phyloP scores from a whole-genome alignment of 352 stramenopile species.

The Phytophthora sansomeana region DNA sequence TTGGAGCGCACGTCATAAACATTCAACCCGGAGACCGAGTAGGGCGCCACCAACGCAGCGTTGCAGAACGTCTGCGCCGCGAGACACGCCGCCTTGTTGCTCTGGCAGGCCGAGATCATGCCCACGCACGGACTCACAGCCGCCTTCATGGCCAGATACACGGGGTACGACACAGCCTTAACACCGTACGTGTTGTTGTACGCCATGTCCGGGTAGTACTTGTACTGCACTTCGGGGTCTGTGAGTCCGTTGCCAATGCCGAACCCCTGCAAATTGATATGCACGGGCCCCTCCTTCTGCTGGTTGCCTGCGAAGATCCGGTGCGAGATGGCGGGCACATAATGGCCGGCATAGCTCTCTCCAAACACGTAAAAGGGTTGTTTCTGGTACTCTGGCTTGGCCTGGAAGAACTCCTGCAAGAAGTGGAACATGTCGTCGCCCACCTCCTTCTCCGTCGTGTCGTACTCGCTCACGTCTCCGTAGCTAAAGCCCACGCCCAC shows the following conservation, averaged over 20 bases:
- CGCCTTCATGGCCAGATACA: slow-evolving; percentile 76
- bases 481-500: slow-evolving; percentile 96
- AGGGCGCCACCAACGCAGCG: slow-evolving; percentile 71
- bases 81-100: slow-evolving; percentile 74
- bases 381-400: slow-evolving; percentile 91
- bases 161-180: slow-evolving; percentile 64
- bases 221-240: slow-evolving; percentile 92
- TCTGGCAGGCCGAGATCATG: slow-evolving; percentile 92
- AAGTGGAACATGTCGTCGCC: slow-evolving; percentile 97
- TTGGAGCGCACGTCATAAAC: slow-evolving; percentile 93
- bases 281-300: slow-evolving; percentile 48
- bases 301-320: slow-evolving; percentile 83
- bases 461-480: slow-evolving; percentile 86
- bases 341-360: slow-evolving; percentile 95
- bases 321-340: slow-evolving; percentile 89
- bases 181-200: slow-evolving; percentile 92
- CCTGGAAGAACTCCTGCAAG: slow-evolving; percentile 93
- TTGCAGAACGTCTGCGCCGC: slow-evolving; percentile 93
- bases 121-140: slow-evolving; percentile 64
- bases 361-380: slow-evolving; percentile 95
- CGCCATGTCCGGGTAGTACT: slow-evolving; percentile 88
- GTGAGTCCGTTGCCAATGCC: slow-evolving; percentile 97
- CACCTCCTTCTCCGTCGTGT: slow-evolving; percentile 94
- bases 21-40: slow-evolving; percentile 64
- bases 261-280: slow-evolving; percentile 94